These are phyloP conservation scores for Didymella pomorum DNA, from an alignment of 2,329 filamentous ascomycete genomes.

Conservation along the genomic window DNA sequence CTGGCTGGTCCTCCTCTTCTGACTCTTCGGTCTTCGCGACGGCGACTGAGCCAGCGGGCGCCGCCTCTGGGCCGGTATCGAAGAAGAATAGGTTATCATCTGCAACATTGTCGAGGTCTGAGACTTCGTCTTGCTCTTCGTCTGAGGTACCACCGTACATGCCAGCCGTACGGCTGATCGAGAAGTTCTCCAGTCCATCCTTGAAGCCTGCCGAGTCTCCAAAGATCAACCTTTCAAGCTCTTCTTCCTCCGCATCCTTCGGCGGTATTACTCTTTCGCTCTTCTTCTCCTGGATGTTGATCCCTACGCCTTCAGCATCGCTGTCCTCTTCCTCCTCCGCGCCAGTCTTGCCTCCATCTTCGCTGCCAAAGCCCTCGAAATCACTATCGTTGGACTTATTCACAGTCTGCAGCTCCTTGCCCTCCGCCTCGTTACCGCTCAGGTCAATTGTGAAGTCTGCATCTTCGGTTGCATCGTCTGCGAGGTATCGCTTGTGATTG, in stretches of 20 bases:
- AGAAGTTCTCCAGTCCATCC: constrained; percentile 71
- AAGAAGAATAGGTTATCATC: constrained; percentile 88
- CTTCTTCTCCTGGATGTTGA: constrained; percentile 33
- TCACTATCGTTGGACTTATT: constrained; percentile 27
- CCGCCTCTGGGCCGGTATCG: constrained; percentile 67
- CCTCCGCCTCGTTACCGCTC: constrained; percentile 35
- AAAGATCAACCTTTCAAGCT: constrained; percentile 87
- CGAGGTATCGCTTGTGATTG: constrained; percentile 32
- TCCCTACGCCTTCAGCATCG: constrained; percentile 33
- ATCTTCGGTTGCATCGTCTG: constrained; percentile 23
- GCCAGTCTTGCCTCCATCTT: constrained; percentile 17
- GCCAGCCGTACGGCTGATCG: constrained; percentile 52
- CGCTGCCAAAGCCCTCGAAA: constrained; percentile 39
- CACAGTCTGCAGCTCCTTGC: constrained; percentile 33
- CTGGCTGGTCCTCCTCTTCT: constrained; percentile 59
- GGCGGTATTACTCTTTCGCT: constrained; percentile 53
- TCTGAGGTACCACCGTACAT: constrained; percentile 44
- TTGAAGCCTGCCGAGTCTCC: constrained; percentile 86
- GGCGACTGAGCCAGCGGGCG: constrained; percentile 51
- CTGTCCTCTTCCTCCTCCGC: constrained; percentile 22
- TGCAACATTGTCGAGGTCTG: constrained; percentile 68
- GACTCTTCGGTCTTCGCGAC: constrained; percentile 52
- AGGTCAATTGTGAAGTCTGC: constrained; percentile 30
- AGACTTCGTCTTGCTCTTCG: constrained; percentile 57
- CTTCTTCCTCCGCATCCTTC: constrained; percentile 83